Base-by-base conservation (phyloP, 139 green algal species). In the Volvox reticuliferus region DNA sequence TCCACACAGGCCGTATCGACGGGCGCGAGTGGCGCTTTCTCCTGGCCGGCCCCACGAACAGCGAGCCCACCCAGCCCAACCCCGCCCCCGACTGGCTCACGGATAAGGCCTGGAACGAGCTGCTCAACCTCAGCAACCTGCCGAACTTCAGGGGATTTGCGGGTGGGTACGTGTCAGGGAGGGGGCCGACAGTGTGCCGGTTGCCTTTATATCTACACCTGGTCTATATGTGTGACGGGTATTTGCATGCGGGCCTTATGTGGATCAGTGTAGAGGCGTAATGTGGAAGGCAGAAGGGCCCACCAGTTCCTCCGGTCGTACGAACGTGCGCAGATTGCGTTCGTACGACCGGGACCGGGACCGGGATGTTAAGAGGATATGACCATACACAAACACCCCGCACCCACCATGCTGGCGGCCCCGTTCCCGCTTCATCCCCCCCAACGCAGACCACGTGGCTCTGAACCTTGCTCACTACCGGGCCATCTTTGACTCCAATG, bases 61-160 rank as follows among this genome's bases (percentile, higher is more conserved):
- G 75, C 18, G 89, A 94, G 19, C 78, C 94, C n/a, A 63, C 33
- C 1, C 24, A 83, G 77, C 91, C 94, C 33, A 98, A 98, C 92
- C 96, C 96, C 26, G 94, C 94, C 18, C 87, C 94, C 5, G 86
- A 92, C 30, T 98, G 97, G 97, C 88, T 98, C 2, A 98, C 94
- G 18, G 96, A 97, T 37, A 97, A 98, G 91, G 93, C 87, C 24
- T 98, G 97, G 97, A 86, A 95, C 32, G 96, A 98, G 92, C 75
- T 98, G 12, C 78, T 97, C 35, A 97, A 97, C 77, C 84, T 98
- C 14, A 91, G 88, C 22, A 55, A 87, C 20, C 93, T 98, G 65
- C 93, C 94, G 0, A 73, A 61, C 18, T 98, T 97, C 85, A 55
- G 88, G 28, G 95, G 94, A 37, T 95, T 96, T 26, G 67, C 85